These are phyloP conservation scores for Penicillium sp. DNA, from an alignment of 2,329 filamentous ascomycete genomes.

Conservation along the genomic window DNA sequence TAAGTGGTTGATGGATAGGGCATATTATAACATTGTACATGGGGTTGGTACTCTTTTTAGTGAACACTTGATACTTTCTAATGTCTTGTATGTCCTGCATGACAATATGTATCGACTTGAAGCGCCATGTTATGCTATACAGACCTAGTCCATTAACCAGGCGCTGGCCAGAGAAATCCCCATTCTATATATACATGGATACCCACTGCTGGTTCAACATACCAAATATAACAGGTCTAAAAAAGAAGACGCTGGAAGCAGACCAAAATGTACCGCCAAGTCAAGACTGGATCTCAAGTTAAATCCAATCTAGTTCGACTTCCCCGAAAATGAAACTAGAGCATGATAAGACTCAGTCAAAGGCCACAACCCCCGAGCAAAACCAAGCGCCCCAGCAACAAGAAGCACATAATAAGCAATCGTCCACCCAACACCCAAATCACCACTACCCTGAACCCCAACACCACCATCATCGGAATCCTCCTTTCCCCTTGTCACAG, in stretches of 20 bases:
- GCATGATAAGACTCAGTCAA: conserved; percentile 59
- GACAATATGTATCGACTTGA: not conserved
- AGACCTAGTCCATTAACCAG: not conserved
- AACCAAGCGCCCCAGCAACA: conserved; percentile 66
- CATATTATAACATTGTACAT: no score
- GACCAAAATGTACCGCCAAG: not conserved
- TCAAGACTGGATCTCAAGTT: not conserved
- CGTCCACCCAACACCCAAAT: conserved; percentile 61
- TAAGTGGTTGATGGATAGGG: no score
- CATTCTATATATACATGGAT: no score
- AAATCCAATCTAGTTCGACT: not conserved
- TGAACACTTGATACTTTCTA: no score
- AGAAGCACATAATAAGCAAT: conserved; percentile 76
- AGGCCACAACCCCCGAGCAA: conserved; percentile 68
- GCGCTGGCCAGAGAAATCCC: not conserved
- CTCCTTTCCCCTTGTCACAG: conserved; percentile 42
- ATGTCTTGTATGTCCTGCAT: no score
- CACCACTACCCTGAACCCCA: conserved; percentile 23
- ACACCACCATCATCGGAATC: conserved; percentile 27
- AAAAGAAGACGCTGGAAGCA: not conserved
- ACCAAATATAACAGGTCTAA: not conserved
- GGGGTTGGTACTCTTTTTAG: no score
- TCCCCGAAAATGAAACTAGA: conserved; percentile 33
- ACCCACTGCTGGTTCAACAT: not conserved
- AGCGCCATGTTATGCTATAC: not conserved